Percentiles rank a stretch among this genome's conserved stretches.
Conservation (phyloP, 805 yeast species). For the Myxozyma monticola region DNA sequence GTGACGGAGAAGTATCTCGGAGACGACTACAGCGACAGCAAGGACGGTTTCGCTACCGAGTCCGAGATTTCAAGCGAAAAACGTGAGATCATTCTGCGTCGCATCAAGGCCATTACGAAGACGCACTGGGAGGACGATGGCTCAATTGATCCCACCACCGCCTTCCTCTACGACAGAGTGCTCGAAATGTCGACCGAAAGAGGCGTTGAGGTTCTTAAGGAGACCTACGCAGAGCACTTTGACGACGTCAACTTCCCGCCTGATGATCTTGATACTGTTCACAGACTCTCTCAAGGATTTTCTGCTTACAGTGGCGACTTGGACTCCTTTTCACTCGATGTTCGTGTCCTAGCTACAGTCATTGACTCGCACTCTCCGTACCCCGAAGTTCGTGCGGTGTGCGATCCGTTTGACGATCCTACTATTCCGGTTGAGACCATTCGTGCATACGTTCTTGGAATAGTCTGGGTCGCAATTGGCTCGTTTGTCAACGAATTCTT, state of each 20-base stretch:
- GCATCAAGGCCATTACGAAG: slow-evolving; percentile 1
- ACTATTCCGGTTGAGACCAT: slow-evolving; percentile 49
- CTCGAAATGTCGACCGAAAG: slow-evolving; percentile 37
- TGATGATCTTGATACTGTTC: background rate
- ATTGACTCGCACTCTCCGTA: slow-evolving; percentile 44
- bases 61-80: background rate
- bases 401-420: slow-evolving; percentile 56
- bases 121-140: slow-evolving; percentile 5
- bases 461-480: slow-evolving; percentile 56
- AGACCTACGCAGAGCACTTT: slow-evolving; percentile 44
- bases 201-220: slow-evolving; percentile 43
- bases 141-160: slow-evolving; percentile 3
- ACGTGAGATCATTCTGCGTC: background rate
- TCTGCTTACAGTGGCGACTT: slow-evolving; percentile 5
- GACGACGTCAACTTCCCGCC: slow-evolving; percentile 44
- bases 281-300: background rate
- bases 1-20: background rate
- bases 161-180: slow-evolving; percentile 4
- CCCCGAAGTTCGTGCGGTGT: slow-evolving; percentile 69
- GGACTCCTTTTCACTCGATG: slow-evolving; percentile 3
- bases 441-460: slow-evolving; percentile 53
- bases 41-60: background rate
- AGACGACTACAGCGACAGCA: background rate
- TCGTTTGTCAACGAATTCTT: slow-evolving; percentile 61
- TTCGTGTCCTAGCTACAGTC: slow-evolving; percentile 41